These are phyloP conservation scores for Secale cereale DNA, from an alignment of 176 grass and related monocot genomes.

Conservation along the genomic window DNA sequence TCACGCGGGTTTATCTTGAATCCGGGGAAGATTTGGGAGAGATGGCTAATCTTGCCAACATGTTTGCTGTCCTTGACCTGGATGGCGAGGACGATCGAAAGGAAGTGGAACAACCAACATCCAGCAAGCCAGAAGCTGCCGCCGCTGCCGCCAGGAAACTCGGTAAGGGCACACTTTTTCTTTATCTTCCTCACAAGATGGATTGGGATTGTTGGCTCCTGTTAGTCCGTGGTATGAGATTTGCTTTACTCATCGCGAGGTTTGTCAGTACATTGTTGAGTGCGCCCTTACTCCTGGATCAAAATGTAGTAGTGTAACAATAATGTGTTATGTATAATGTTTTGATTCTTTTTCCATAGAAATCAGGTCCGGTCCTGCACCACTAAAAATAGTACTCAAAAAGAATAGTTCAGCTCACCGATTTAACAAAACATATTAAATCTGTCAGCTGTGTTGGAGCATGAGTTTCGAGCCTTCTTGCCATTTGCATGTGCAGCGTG, in stretches of 20 bases:
- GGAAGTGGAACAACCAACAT: conserved; percentile 16
- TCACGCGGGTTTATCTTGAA: background rate
- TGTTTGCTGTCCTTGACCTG: conserved; percentile 50
- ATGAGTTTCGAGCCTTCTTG: background rate
- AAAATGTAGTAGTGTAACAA: background rate
- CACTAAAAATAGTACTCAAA: background rate
- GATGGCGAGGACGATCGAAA: conserved; percentile 54
- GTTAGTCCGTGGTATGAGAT: background rate
- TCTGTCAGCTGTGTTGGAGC: background rate
- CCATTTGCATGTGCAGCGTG: background rate
- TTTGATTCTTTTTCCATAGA: background rate
- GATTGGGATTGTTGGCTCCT: background rate
- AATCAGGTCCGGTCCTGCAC: background rate
- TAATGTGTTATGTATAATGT: background rate
- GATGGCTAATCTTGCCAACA: conserved; percentile 46
- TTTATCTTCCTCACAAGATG: background rate
- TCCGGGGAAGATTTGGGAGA: background rate
- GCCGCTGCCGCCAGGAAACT: background rate
- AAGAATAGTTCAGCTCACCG: background rate
- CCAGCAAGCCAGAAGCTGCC: conserved; percentile 14
- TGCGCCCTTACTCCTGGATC: background rate
- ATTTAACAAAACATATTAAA: background rate
- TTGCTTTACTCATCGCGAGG: background rate
- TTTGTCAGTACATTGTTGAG: background rate
- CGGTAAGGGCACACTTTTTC: conserved; percentile 13